A percentile compares a stretch with the other conserved stretches of the same genome.
phyloP scores from a whole-genome alignment of 2,329 filamentous ascomycete species.

The Pseudocercospora macadamiae region DNA sequence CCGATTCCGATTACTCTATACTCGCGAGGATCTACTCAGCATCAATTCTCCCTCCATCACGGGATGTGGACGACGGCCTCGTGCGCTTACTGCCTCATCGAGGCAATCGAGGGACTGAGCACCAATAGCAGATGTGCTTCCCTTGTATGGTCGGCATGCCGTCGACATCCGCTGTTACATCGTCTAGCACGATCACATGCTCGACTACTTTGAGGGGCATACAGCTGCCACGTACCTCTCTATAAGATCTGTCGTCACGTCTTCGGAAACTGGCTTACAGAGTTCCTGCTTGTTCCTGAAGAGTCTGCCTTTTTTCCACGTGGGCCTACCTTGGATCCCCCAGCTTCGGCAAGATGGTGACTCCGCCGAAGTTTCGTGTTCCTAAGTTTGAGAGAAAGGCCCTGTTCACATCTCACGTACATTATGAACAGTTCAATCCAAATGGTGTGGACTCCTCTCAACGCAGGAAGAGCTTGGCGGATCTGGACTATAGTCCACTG shows the following conservation, averaged over 20 bases:
- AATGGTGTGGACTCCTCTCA: conserved; percentile 13
- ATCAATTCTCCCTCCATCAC: background rate
- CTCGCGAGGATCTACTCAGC: background rate
- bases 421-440: conserved; percentile 23
- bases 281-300: conserved; percentile 19
- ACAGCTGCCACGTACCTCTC: conserved; percentile 5
- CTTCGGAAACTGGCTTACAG: background rate
- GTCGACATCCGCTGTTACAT: conserved; percentile 7
- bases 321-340: conserved; percentile 8
- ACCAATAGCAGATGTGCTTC: background rate
- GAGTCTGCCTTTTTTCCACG: conserved; percentile 5
- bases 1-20: background rate
- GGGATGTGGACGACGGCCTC: background rate
- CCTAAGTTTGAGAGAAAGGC: conserved; percentile 8
- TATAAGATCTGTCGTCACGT: conserved; percentile 12
- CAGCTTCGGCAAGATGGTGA: conserved; percentile 8
- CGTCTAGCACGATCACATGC: background rate
- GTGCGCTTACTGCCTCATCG: conserved; percentile 5
- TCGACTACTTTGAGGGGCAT: background rate
- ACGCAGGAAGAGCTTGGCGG: conserved; percentile 15
- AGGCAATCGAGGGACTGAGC: background rate
- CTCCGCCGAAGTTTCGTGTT: conserved; percentile 7
- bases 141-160: background rate
- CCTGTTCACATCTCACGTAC: conserved; percentile 16
- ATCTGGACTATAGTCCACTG: conserved; percentile 24